Evolutionary conservation across 768 basidiomycete species (phyloP).

Genomic region (Gymnopilus junonius): DNA sequence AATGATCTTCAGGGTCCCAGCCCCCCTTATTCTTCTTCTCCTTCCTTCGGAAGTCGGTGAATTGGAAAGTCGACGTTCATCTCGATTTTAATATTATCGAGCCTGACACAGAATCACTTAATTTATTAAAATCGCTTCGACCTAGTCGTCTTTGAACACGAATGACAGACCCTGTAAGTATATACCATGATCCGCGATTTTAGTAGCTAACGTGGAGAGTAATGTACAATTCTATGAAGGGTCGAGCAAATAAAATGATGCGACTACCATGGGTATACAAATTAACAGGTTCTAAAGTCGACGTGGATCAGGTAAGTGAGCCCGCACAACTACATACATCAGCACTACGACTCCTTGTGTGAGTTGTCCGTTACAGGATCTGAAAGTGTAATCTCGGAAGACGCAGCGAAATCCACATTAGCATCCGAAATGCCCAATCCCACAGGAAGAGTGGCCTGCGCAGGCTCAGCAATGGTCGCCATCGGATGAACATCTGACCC

Average conservation of each 20-base stretch:
- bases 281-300: too few relatives aligned
- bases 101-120: too few relatives aligned
- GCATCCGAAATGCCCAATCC: not conserved
- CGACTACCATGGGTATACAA: too few relatives aligned
- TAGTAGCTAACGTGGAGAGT: too few relatives aligned
- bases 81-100: not conserved
- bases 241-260: too few relatives aligned
- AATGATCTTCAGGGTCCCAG: not conserved
- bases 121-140: too few relatives aligned
- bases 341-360: not conserved
- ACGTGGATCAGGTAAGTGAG: too few relatives aligned
- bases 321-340: too few relatives aligned
- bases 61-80: not conserved
- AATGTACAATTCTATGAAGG: too few relatives aligned
- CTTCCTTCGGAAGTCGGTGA: not conserved
- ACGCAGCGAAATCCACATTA: not conserved
- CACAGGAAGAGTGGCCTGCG: not conserved
- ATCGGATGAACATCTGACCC: not conserved
- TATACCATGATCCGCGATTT: too few relatives aligned
- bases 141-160: too few relatives aligned
- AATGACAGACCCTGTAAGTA: too few relatives aligned
- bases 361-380: not conserved
- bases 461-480: conserved; percentile 13
- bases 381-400: conserved; percentile 13
- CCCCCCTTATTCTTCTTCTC: not conserved